phyloP scores from a whole-genome alignment of 495 filamentous ascomycete genomes.

The Penicillium antarcticum region DNA sequence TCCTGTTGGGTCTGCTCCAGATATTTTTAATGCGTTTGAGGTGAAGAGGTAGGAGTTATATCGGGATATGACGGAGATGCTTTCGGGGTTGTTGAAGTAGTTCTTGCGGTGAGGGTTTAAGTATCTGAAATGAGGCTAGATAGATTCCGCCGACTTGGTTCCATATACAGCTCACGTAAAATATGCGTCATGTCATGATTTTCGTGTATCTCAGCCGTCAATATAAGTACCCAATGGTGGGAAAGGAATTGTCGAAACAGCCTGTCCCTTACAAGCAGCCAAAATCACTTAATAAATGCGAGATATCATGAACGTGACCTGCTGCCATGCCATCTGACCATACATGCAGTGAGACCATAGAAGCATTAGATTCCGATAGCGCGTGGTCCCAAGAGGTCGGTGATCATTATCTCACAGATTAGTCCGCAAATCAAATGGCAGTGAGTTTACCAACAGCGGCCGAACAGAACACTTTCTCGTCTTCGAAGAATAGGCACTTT shows the following conservation, averaged over 20 bases:
- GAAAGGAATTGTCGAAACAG: slow-evolving; percentile 6
- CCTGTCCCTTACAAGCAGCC: slow-evolving; percentile 30
- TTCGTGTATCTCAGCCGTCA: not conserved
- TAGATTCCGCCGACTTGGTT: no score
- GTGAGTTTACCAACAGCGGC: slow-evolving; percentile 31
- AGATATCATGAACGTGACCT: slow-evolving; percentile 17
- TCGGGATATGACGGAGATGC: slow-evolving; percentile 32
- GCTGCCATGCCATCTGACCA: slow-evolving; percentile 24
- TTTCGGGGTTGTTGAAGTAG: slow-evolving; percentile 28
- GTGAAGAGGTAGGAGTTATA: slow-evolving; percentile 37
- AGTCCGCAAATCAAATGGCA: slow-evolving; percentile 36
- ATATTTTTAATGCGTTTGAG: slow-evolving; percentile 36
- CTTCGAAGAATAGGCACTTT: slow-evolving; percentile 35
- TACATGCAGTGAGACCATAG: slow-evolving; percentile 29
- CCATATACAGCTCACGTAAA: not conserved
- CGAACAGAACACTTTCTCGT: slow-evolving; percentile 39
- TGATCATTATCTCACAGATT: slow-evolving; percentile 32
- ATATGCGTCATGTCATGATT: no score
- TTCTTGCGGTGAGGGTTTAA: slow-evolving; percentile 14
- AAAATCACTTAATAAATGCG: slow-evolving; percentile 24
- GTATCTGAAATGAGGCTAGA: no score
- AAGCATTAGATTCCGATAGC: not conserved
- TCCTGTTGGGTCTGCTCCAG: slow-evolving; percentile 29
- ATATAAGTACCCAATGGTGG: slow-evolving; percentile 9
- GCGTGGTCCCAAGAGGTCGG: slow-evolving; percentile 19